Base-by-base conservation (phyloP, 2,329 filamentous ascomycete species). In the Neofusicoccum umdonicola region DNA sequence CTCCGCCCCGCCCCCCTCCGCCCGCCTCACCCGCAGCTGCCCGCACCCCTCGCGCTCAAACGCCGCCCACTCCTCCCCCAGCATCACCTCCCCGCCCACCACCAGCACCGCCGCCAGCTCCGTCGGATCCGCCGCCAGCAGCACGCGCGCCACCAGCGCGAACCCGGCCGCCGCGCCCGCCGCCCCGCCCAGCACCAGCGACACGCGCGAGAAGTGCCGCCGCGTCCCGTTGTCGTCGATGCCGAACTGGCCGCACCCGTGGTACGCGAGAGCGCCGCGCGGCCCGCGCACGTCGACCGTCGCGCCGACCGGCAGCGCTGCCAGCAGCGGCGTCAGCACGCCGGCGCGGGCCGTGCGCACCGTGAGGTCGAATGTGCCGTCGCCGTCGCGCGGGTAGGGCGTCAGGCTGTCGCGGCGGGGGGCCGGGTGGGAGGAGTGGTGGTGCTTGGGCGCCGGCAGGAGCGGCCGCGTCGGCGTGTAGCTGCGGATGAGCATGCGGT, bases 151-250 rank as follows among this genome's bases (percentile, higher is more conserved):
- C 31, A 85, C 77, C 2, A 85, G 74, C 3, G 82, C 77, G 67
- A 83, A 86, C 0, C 82, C 83, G 0, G 83, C 82, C 0, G 83
- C 85, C 12, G 85, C 77, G 0, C 83, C 83, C 0, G 78, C 80
- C 9, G 37, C 4, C 0, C 83, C 82, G 0, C 83, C 83, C 0
- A 85, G 76, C 1, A 85, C 76, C 8, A 85, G 77, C 0, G 77
- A 79, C 19, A 85, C 76, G 12, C 76, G 78, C 19, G 73, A 72
- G 68, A 85, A 85, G 3, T 67, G 72, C 27, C 72, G 71, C 27
- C 78, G 68, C 34, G 79, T 75, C 34, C 75, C 74, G 17, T 80
- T 17, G 17, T 17, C 17, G 17, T 17, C 78, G 61, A 85, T 80
- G 27, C 68, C 67, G 71, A 86, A 85, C 1, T 70, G 67, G 3